phyloP scores from a whole-genome alignment of 2,329 filamentous ascomycete genomes.

The Penicillium frequentans region DNA sequence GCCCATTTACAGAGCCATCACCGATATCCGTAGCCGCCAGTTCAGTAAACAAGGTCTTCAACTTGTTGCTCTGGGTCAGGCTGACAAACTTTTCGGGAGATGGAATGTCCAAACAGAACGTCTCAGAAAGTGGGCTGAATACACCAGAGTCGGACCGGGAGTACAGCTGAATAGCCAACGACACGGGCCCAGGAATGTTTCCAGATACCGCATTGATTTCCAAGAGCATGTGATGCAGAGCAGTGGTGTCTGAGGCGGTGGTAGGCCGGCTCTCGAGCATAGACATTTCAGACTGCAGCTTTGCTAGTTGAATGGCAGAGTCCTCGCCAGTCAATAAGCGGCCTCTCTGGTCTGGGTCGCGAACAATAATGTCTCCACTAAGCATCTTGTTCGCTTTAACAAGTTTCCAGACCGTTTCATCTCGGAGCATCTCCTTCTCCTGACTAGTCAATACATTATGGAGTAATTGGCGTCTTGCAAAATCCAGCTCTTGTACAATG shows the following conservation, averaged over 20 bases:
- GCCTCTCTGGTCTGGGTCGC: conserved; percentile 79
- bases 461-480: conserved; percentile 82
- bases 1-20: conserved; percentile 61
- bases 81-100: conserved; percentile 69
- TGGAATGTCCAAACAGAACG: conserved; percentile 75
- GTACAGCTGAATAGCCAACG: conserved; percentile 75
- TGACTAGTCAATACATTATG: conserved; percentile 89
- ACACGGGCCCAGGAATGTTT: conserved; percentile 71
- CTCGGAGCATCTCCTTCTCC: conserved; percentile 77
- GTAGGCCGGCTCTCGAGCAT: conserved; percentile 80
- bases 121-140: conserved; percentile 74
- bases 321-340: conserved; percentile 88
- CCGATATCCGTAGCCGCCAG: conserved; percentile 73
- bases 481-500: conserved; percentile 79
- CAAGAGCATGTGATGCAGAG: conserved; percentile 76
- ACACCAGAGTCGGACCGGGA: conserved; percentile 65
- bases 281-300: conserved; percentile 93
- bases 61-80: conserved; percentile 63
- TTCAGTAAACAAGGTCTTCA: conserved; percentile 86
- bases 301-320: conserved; percentile 87
- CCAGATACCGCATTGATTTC: conserved; percentile 82
- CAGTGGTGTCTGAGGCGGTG: conserved; percentile 64
- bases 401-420: conserved; percentile 93
- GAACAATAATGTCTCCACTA: conserved; percentile 89
- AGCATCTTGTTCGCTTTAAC: conserved; percentile 93